These are phyloP conservation scores for Clathrospora elynae DNA, from an alignment of 2,329 filamentous ascomycete species.

Conservation along the genomic window DNA sequence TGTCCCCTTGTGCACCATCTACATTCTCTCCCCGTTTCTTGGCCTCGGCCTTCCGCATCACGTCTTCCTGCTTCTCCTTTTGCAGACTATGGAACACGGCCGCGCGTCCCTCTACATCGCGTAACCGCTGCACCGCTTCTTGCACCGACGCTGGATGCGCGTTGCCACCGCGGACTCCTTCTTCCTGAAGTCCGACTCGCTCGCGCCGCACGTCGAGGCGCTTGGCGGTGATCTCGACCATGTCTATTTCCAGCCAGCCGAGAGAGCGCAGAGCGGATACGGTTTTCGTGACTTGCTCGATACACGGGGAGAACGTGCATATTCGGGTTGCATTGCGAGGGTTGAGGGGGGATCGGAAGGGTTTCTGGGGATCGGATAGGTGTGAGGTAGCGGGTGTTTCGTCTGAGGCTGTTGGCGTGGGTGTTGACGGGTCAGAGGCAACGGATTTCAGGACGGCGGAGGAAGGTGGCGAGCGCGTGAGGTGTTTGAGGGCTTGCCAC, in stretches of 20 bases:
- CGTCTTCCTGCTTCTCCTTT: slow-evolving; percentile 50
- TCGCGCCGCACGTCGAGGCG: slow-evolving; percentile 83
- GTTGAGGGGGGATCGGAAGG: slow-evolving; percentile 64
- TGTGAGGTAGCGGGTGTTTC: slow-evolving; percentile 19
- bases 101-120: slow-evolving; percentile 72
- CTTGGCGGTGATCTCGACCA: slow-evolving; percentile 85
- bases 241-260: slow-evolving; percentile 90
- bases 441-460: slow-evolving; percentile 33
- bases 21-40: slow-evolving; percentile 40
- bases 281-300: slow-evolving; percentile 91
- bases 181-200: slow-evolving; percentile 72
- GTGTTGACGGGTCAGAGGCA: slow-evolving; percentile 46
- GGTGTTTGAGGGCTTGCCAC: slow-evolving; percentile 77
- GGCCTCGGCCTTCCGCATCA: slow-evolving; percentile 49
- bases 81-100: slow-evolving; percentile 64
- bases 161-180: slow-evolving; percentile 69
- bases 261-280: slow-evolving; percentile 77
- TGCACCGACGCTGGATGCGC: slow-evolving; percentile 73
- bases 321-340: slow-evolving; percentile 74
- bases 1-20: slow-evolving; percentile 3
- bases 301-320: slow-evolving; percentile 95
- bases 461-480: slow-evolving; percentile 60
- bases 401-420: no score
- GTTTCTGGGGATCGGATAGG: slow-evolving; percentile 10
- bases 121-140: slow-evolving; percentile 76